Conservation (phyloP, 768 basidiomycete genomes). For the Sporobolomyces pararoseus region DNA sequence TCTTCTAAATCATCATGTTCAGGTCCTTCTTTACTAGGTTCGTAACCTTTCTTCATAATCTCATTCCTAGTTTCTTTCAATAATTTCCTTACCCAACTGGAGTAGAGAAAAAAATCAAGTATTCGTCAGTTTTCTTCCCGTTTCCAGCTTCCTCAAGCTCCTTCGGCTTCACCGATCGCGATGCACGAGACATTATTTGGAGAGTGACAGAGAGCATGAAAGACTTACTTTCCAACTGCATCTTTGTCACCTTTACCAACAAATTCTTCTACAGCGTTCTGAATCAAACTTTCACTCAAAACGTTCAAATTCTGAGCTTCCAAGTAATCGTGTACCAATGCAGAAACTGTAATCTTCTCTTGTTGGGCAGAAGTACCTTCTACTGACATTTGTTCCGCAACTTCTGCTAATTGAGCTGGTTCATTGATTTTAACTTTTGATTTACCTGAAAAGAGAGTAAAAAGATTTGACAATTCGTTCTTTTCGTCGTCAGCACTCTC, state of each 20-base stretch:
- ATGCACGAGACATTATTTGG: background rate
- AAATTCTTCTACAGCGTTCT: constrained; percentile 87
- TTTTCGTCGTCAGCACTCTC: background rate
- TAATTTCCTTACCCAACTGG: constrained; percentile 51
- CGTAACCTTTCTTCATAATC: constrained; percentile 35
- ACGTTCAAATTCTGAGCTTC: constrained; percentile 88
- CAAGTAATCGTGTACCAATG: constrained; percentile 85
- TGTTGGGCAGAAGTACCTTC: constrained; percentile 68
- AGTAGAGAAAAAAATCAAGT: no score
- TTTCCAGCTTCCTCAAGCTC: background rate
- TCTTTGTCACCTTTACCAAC: constrained; percentile 97
- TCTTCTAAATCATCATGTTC: constrained; percentile 50
- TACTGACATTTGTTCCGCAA: constrained; percentile 68
- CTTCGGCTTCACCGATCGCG: no score
- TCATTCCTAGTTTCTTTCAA: constrained; percentile 46
- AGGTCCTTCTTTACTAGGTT: constrained; percentile 42
- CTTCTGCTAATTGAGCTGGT: constrained; percentile 60
- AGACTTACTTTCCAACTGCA: constrained; percentile 58
- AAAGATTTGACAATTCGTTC: no score
- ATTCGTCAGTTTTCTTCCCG: no score
- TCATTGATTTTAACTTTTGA: constrained; percentile 66
- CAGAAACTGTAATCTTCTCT: constrained; percentile 75
- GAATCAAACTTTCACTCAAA: constrained; percentile 82
- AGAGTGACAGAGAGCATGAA: background rate
- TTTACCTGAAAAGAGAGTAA: no score